These are phyloP conservation scores for Yarrowia keelungensis DNA, from an alignment of 805 yeast genomes.

Conservation along the genomic window DNA sequence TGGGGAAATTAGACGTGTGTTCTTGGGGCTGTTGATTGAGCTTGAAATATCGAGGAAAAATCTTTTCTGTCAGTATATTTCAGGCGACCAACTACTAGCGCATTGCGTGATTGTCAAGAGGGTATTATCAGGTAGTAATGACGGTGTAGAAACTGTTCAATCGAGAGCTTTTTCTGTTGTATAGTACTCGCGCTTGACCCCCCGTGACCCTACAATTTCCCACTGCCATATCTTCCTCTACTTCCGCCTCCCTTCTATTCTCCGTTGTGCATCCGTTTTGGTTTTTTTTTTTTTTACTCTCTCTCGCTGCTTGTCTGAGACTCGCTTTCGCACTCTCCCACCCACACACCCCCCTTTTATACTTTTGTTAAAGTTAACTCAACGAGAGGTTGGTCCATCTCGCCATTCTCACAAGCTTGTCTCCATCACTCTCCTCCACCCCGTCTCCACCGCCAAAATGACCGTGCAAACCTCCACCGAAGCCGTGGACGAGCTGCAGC, in stretches of 20 bases:
- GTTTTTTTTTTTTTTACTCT: neutral
- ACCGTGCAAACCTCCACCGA: conserved; percentile 34
- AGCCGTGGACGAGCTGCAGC: conserved; percentile 36
- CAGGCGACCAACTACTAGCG: neutral
- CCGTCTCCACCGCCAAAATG: conserved; percentile 4
- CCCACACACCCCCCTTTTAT: conserved; percentile 10
- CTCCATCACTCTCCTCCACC: neutral
- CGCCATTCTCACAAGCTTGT: conserved; percentile 19
- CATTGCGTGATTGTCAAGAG: neutral
- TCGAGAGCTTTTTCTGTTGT: no score
- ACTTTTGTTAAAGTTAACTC: conserved; percentile 37
- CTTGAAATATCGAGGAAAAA: no score
- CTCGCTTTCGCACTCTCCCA: neutral
- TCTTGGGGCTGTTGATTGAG: no score
- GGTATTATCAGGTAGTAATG: no score
- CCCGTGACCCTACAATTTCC: no score
- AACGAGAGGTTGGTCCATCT: conserved; percentile 29
- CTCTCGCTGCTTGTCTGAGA: neutral
- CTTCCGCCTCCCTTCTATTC: neutral
- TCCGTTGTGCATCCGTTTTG: neutral
- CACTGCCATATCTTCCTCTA: no score
- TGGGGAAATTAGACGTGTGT: no score
- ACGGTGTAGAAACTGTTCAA: no score
- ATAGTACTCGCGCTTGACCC: no score
- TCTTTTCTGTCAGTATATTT: no score